Base-by-base conservation (phyloP, 768 basidiomycete species). In the Psilocybe subaeruginosa region DNA sequence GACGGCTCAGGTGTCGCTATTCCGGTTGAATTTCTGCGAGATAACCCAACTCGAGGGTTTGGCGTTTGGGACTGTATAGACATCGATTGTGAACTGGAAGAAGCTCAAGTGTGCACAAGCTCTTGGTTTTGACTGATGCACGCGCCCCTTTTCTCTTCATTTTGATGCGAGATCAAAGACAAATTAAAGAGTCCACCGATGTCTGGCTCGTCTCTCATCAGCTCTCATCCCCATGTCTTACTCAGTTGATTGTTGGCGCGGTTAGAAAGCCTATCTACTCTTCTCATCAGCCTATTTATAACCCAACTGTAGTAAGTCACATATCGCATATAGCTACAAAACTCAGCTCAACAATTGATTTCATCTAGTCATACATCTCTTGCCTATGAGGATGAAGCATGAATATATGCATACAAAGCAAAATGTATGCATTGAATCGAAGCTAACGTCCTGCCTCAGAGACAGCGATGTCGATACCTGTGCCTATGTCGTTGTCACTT, bases 391-490 rank as follows among this genome's bases (percentile, higher is more conserved):
- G 11, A 12, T 43, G 5, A n/a, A 43, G 14, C n/a, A 0, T 16
- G 14, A 43, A 43, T 43, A 43, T 43, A 43, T n/a, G 11, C n/a
- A 16, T 43, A 43, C 11, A 43, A 12, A 16, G 41, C 14, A 43
- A 23, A 23, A 16, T 43, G 7, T 11, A n/a, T 51, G 48, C 27
- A 35, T 11, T 35, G 33, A 35, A 35, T 14, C 27, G 16, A 51
- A 16, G 23, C 59, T 58, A 47, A 47, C 16, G 14, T 14, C 27
- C 58, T 14, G 56, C 9, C 39, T 56, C 53, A 8, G 63, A 58
- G 48, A 68, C 60, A 16, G 61, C 56, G 14, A 69, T 59, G 16
- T 69, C 65, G 14, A 66, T 62, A 39, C 56, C 54, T 8, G 68
- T 68, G 23, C 69, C 65, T 69, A 57, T 17, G 29, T 43, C 29